These are phyloP conservation scores for Pleochaeta shiraiana DNA, from an alignment of 2,329 filamentous ascomycete species.

Conservation along the genomic window DNA sequence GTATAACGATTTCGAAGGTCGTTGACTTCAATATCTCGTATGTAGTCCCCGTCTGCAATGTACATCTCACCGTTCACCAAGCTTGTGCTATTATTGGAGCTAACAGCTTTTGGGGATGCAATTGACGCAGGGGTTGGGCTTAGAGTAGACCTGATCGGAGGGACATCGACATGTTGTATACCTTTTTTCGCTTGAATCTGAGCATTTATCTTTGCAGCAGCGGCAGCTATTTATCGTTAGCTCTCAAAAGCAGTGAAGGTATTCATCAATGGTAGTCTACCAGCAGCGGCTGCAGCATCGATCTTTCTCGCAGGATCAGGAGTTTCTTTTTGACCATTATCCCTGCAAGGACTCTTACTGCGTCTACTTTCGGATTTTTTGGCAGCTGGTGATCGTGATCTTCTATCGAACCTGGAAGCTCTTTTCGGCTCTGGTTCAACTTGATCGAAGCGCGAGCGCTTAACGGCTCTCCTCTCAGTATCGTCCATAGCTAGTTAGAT, in stretches of 20 bases:
- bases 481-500: too few species aligned
- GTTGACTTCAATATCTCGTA: conserved; percentile 98
- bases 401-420: conserved; percentile 68
- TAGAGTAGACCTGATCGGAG: conserved; percentile 40
- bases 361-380: conserved; percentile 45
- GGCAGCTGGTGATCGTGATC: conserved; percentile 58
- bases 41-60: conserved; percentile 89
- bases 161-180: conserved; percentile 76
- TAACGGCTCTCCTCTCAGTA: conserved; percentile 45
- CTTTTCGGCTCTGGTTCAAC: conserved; percentile 61
- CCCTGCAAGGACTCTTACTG: conserved; percentile 52
- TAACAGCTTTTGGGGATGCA: conserved; percentile 14
- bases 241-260: conserved; percentile 6
- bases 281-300: conserved; percentile 59
- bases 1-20: conserved; percentile 92
- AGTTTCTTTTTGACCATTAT: conserved; percentile 15
- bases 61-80: conserved; percentile 68
- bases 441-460: conserved; percentile 89
- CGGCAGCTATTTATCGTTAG: conserved; percentile 39
- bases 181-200: conserved; percentile 70
- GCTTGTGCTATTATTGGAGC: conserved; percentile 23
- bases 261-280: conserved; percentile 25
- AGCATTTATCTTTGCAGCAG: conserved; percentile 72
- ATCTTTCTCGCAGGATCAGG: conserved; percentile 22
- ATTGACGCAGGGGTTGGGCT: conserved; percentile 13